A percentile compares a stretch with the other conserved stretches of the same genome.
Evolutionary conservation across 306 rosid species (phyloP).

Genomic region (Acacia melanoxylon): DNA sequence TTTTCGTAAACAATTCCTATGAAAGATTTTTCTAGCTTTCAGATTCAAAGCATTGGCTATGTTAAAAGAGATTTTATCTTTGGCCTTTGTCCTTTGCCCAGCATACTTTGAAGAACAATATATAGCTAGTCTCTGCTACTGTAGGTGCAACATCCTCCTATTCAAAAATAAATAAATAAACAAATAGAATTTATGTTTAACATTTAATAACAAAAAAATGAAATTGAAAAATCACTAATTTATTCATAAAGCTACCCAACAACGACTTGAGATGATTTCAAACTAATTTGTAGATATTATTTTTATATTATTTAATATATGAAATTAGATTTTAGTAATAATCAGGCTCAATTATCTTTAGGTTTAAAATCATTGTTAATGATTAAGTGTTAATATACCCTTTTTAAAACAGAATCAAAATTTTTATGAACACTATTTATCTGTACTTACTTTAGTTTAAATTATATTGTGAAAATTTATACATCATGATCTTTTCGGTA

Average conservation of each 20-base stretch:
- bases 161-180: background rate
- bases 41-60: too few relatives aligned
- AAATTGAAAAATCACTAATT: background rate
- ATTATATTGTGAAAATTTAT: background rate
- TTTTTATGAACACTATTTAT: background rate
- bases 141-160: too few relatives aligned
- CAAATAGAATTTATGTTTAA: background rate
- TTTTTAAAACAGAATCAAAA: too few relatives aligned
- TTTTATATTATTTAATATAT: too few relatives aligned
- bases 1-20: background rate
- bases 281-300: background rate
- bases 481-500: conserved; percentile 10
- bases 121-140: too few relatives aligned
- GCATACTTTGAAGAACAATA: too few relatives aligned
- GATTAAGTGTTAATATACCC: background rate
- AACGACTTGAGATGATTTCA: background rate
- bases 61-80: too few relatives aligned
- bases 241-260: background rate
- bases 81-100: too few relatives aligned
- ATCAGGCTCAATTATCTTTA: background rate
- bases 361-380: background rate
- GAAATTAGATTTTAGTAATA: too few relatives aligned
- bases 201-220: background rate
- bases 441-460: background rate
- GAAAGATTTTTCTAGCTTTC: background rate